phyloP scores from a whole-genome alignment of 768 basidiomycete species.

The Phylloporus arenicola region DNA sequence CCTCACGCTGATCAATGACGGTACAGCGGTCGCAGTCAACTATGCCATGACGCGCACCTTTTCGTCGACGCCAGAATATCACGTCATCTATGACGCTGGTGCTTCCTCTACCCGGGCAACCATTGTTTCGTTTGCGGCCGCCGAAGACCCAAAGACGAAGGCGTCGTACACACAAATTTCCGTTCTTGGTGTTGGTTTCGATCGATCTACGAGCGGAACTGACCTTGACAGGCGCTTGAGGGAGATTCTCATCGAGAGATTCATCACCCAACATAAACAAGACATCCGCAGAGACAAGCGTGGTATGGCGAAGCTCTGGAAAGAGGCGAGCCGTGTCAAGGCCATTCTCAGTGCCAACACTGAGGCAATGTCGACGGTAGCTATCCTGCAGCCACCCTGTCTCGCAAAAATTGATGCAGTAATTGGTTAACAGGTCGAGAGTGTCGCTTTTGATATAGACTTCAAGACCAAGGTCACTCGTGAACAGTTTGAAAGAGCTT shows the following conservation, averaged over 20 bases:
- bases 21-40: slow-evolving; percentile 92
- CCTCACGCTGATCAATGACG: slow-evolving; percentile 85
- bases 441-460: slow-evolving; percentile 85
- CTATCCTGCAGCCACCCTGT: slow-evolving; percentile 14
- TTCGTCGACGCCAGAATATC: slow-evolving; percentile 63
- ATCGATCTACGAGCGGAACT: slow-evolving; percentile 71
- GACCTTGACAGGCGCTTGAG: slow-evolving; percentile 79
- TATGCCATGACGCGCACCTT: slow-evolving; percentile 96
- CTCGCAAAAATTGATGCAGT: neutral
- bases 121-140: slow-evolving; percentile 57
- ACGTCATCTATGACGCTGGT: slow-evolving; percentile 93
- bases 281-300: slow-evolving; percentile 69
- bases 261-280: slow-evolving; percentile 64
- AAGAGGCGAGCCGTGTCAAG: slow-evolving; percentile 90
- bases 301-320: slow-evolving; percentile 91
- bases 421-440: slow-evolving; percentile 62
- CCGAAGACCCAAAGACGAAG: slow-evolving; percentile 45
- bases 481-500: slow-evolving; percentile 70
- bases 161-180: slow-evolving; percentile 62
- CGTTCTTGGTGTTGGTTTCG: slow-evolving; percentile 78
- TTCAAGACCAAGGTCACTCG: slow-evolving; percentile 77
- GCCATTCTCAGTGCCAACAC: slow-evolving; percentile 88
- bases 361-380: slow-evolving; percentile 68
- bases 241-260: slow-evolving; percentile 71
- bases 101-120: slow-evolving; percentile 78